Evolutionary conservation across 371 early-diverging fungal species (phyloP).

Genomic region (Lichtheimia ramosa): DNA sequence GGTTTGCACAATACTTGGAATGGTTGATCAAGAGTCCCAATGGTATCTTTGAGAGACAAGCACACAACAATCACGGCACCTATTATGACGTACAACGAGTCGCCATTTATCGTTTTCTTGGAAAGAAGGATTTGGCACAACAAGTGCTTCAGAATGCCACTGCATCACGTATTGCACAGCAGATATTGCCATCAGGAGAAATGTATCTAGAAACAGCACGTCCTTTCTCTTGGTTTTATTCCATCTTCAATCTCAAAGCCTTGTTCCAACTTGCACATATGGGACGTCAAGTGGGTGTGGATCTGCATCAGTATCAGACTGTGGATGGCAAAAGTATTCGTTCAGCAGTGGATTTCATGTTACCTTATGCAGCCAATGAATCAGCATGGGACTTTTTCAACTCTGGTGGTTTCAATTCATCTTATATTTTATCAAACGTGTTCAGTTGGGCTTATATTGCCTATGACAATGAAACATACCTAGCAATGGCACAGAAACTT

Average conservation of each 20-base stretch:
- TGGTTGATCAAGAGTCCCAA: conserved; percentile 49
- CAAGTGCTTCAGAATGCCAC: conserved; percentile 23
- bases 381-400: conserved; percentile 42
- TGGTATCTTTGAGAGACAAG: conserved; percentile 36
- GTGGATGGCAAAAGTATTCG: conserved; percentile 39
- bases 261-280: conserved; percentile 37
- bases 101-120: conserved; percentile 40
- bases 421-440: conserved; percentile 31
- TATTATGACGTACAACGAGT: conserved; percentile 50
- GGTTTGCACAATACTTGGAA: conserved; percentile 44
- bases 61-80: conserved; percentile 51
- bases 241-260: conserved; percentile 40
- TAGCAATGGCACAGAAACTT: conserved; percentile 2
- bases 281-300: conserved; percentile 24
- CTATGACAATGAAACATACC: conserved; percentile 34
- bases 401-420: conserved; percentile 21
- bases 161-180: conserved; percentile 28
- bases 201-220: conserved; percentile 37
- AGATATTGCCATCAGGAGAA: conserved; percentile 30
- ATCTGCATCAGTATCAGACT: conserved; percentile 36
- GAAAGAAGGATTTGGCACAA: conserved; percentile 22
- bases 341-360: conserved; percentile 48
- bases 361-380: conserved; percentile 44
- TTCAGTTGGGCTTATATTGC: conserved; percentile 44
- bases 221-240: conserved; percentile 42